Evolutionary conservation across 768 basidiomycete species (phyloP), one percentile per base, ranked within the genome.

Genomic region (Boletellus sp.): DNA sequence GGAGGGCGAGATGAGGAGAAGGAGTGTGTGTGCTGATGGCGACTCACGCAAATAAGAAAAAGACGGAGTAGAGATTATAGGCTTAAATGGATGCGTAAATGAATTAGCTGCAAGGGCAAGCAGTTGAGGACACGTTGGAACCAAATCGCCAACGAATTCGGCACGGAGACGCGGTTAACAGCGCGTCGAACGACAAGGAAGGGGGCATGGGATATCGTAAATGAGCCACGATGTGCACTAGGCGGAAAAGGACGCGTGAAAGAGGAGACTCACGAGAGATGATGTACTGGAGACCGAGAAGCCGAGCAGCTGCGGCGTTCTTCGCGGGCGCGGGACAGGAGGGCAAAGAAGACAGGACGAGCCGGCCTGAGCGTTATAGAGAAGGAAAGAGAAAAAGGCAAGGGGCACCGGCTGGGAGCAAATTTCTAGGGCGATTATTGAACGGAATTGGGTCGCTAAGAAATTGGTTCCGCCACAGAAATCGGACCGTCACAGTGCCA

Each of bases 371-470:
- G 58, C 55, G 63, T 59, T 61, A 61, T 50, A 58, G 53, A 51
- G 50, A 55, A 65, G 43, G 55, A 60, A 65, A 58, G 64, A 64
- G 58, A 64, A 65, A 56, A 56, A 28, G 28, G 53, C 55, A 61
- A 68, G 52, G 54, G 62, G 60, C 47, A 57, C 51, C 47, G 34
- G 53, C 42, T 63, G 56, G 51, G 66, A 57, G 66, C 42, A 64
- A 67, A 58, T 63, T 67, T 70, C 61, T 62, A 42, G 61, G 56
- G 61, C 53, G 60, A 69, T 47, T 70, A 64, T 64, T 60, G 65
- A 60, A 68, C 59, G 68, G 61, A 61, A 67, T 69, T 65, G 60
- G 62, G 43, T 68, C 64, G 64, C 66, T 68, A 68, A 70, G 50
- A 48, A 65, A 58, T 68, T 67, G 60, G 58, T 69, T 69, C 67